phyloP scores from a whole-genome alignment of 148 eudicot species.

The Selenicereus undatus region DNA sequence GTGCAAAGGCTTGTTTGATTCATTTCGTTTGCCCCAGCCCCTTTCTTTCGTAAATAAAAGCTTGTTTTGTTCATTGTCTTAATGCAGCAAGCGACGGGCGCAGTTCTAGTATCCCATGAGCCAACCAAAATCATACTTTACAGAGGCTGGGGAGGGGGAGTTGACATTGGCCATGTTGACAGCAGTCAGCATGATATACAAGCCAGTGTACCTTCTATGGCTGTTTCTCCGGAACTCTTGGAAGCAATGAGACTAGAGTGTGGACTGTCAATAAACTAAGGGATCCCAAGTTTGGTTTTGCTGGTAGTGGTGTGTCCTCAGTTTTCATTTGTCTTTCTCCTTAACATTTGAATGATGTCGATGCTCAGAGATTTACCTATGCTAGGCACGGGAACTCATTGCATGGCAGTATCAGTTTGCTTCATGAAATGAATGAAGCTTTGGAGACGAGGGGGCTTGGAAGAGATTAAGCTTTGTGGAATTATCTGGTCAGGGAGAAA shows the following conservation, averaged over 20 bases:
- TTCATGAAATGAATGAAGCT: too few relatives aligned
- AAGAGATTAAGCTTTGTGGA: too few relatives aligned
- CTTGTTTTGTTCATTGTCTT: conserved; percentile 17
- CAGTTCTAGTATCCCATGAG: conserved; percentile 83
- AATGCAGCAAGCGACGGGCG: conserved; percentile 83
- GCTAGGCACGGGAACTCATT: background rate
- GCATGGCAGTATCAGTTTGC: background rate
- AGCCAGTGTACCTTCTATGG: conserved; percentile 18
- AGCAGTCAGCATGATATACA: conserved; percentile 17
- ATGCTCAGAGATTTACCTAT: background rate
- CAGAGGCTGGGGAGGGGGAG: conserved; percentile 81
- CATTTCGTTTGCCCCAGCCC: background rate
- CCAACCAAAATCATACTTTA: conserved; percentile 87
- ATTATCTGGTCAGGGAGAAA: too few relatives aligned
- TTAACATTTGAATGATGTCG: background rate
- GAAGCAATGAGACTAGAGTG: conserved; percentile 90
- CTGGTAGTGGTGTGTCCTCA: background rate
- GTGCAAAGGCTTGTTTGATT: conserved; percentile 16
- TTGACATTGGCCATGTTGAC: conserved; percentile 26
- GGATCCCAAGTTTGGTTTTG: conserved; percentile 2
- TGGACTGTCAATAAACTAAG: conserved; percentile 47
- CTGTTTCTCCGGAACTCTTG: conserved; percentile 71
- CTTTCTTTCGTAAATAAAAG: conserved; percentile 11
- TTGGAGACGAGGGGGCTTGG: too few relatives aligned
- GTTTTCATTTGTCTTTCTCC: background rate